Evolutionary conservation across 202 grass and related monocot genomes (phyloP).

Genomic region (Sporobolus alterniflorus): DNA sequence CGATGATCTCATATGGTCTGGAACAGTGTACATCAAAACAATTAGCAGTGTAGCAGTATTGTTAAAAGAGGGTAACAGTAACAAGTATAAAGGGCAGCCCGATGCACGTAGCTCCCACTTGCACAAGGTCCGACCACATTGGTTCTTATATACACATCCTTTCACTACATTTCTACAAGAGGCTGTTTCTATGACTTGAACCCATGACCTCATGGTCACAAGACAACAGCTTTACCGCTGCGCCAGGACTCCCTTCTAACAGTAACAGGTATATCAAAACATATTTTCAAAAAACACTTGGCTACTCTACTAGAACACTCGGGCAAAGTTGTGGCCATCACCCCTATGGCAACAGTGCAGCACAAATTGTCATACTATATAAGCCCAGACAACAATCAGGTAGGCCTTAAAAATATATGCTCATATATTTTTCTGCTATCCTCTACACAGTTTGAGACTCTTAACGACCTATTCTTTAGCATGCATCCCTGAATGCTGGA

Average conservation of each 20-base stretch:
- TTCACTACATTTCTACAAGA: too few species aligned
- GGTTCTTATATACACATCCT: too few species aligned
- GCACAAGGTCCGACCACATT: too few species aligned
- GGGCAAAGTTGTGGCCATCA: neutral
- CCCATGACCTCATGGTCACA: too few species aligned
- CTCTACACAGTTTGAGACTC: neutral
- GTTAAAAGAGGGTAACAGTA: neutral
- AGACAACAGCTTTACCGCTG: too few species aligned
- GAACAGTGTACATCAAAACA: constrained; percentile 15
- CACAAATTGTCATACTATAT: neutral
- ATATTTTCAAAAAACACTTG: neutral
- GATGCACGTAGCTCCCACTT: too few species aligned
- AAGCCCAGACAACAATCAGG: constrained; percentile 27
- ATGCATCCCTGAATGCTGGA: neutral
- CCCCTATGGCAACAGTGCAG: too few species aligned
- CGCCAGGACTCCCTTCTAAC: too few species aligned
- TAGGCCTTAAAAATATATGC: too few species aligned
- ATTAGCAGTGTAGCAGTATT: neutral
- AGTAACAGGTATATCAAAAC: neutral
- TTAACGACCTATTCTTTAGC: neutral
- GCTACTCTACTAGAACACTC: constrained; percentile 6
- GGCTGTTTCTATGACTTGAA: too few species aligned
- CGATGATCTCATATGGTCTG: constrained; percentile 89
- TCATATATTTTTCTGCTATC: neutral
- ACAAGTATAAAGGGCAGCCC: too few species aligned